These are phyloP conservation scores for Metschnikowia reukaufii DNA, from an alignment of 805 yeast genomes.

Conservation along the genomic window DNA sequence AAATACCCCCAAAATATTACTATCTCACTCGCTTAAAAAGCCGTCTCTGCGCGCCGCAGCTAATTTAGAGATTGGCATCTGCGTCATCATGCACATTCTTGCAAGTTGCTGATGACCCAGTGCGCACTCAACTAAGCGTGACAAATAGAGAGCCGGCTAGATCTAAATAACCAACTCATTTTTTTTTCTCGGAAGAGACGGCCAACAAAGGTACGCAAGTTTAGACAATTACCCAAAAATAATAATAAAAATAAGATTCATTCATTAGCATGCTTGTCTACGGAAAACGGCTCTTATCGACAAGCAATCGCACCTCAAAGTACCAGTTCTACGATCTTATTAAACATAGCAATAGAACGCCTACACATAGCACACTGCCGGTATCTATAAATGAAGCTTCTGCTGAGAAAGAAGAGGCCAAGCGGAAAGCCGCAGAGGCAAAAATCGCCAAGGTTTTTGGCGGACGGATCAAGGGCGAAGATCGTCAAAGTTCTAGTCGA, in stretches of 20 bases:
- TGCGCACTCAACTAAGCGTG: not conserved
- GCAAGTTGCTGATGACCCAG: not conserved
- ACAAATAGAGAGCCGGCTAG: not conserved
- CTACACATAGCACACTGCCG: constrained; percentile 21
- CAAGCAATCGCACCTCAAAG: constrained; percentile 8
- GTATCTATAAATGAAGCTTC: not conserved
- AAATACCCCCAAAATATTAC: too few species aligned
- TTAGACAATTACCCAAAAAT: too few species aligned
- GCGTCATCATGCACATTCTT: not conserved
- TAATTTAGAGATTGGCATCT: constrained; percentile 2
- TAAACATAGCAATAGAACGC: constrained; percentile 33
- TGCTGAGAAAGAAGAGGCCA: not conserved
- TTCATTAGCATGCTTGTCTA: constrained; percentile 7
- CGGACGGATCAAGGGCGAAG: constrained; percentile 54
- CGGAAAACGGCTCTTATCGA: constrained; percentile 2
- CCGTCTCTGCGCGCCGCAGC: too few species aligned
- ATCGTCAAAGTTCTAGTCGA: constrained; percentile 41
- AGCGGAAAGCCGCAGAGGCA: constrained; percentile 39
- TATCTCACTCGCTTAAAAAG: too few species aligned
- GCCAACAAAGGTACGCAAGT: not conserved
- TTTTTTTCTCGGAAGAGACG: not conserved
- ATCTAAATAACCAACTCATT: not conserved
- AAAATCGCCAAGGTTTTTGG: constrained; percentile 55
- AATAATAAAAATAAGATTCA: too few species aligned
- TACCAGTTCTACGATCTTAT: constrained; percentile 41